Percentiles rank a stretch among this genome's conserved stretches.
Conservation (phyloP, 495 filamentous ascomycete genomes). For the Hypoxylon trugodes region DNA sequence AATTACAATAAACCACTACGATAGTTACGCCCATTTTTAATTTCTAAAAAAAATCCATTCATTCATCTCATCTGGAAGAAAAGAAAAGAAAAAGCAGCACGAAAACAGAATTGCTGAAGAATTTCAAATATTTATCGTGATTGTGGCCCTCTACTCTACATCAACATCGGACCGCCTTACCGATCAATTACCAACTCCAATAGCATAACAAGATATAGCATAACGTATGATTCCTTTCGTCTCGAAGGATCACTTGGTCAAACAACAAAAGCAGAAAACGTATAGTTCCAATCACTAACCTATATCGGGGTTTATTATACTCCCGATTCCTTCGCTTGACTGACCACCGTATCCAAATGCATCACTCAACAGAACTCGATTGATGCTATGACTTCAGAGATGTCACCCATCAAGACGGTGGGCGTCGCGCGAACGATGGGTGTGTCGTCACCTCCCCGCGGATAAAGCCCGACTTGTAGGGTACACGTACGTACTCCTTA, state of each 20-base stretch:
- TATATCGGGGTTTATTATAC: neutral
- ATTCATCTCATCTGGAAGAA: too few species aligned
- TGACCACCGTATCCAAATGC: neutral
- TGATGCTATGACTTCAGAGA: constrained; percentile 5
- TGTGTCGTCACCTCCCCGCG: constrained; percentile 17
- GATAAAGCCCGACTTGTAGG: constrained; percentile 28
- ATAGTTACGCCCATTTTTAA: too few species aligned
- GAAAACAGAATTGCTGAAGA: too few species aligned
- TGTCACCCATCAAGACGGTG: constrained; percentile 4
- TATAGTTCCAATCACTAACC: neutral
- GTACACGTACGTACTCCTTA: constrained; percentile 11
- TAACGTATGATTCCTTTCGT: neutral
- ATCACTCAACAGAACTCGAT: neutral
- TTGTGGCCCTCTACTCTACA: neutral
- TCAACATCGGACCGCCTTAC: constrained; percentile 23
- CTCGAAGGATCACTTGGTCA: neutral
- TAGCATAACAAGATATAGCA: constrained; percentile 13
- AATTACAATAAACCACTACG: too few species aligned
- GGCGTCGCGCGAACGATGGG: neutral
- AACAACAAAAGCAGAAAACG: neutral
- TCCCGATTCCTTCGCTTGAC: neutral
- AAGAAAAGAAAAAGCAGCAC: neutral
- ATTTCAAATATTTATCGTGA: neutral
- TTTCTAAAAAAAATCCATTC: too few species aligned
- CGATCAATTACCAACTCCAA: constrained; percentile 4